Base-by-base conservation (phyloP, 345 rosid genomes). In the Moricandia moricandioides region DNA sequence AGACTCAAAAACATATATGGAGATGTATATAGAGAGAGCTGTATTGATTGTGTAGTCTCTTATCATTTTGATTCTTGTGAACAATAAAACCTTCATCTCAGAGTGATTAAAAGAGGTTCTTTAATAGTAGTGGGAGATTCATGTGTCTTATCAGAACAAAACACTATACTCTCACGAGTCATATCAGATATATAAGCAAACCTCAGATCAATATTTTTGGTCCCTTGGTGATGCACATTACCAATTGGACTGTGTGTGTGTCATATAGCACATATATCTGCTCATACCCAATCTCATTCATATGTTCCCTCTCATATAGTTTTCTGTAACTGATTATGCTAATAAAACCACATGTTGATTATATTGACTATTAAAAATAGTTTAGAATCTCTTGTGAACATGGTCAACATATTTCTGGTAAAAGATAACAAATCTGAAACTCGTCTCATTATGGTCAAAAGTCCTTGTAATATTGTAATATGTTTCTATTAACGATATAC, bases 1-100 rank as follows among this genome's bases (percentile, higher is more conserved):
- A 67, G 39, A 33, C 75, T 14, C 65, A n/a, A 52, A 54, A 43
- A 54, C 64, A 52, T 65, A 61, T 37, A 31, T 47, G 31, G 39
- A 68, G 27, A 47, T 67, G 77, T 73, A 78, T 4, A 72, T 73
- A 62, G n/a, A n/a, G 70, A 72, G 1, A 62, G 40, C 59, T 73
- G 51, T 62, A 24, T 10, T 45, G 18, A 16, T 73, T 43, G 7
- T 59, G 77, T 68, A 24, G 8, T 75, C 31, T 37, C 73, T 21
- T 60, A 26, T 7, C 3, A 21, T 31, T 67, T 78, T 67, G 55
- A 67, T 62, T 78, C 43, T 52, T 67, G 43, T 67, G 16, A 67
- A 78, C 29, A 60, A 34, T 70, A 43, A 68, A 75, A 68, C 26
- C 52, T 37, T 62, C n/a, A 69, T 29, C 34, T 27, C 27, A 56